These are phyloP conservation scores for Pseudomonodictys pantanalensis DNA, from an alignment of 495 filamentous ascomycete species.

Conservation along the genomic window DNA sequence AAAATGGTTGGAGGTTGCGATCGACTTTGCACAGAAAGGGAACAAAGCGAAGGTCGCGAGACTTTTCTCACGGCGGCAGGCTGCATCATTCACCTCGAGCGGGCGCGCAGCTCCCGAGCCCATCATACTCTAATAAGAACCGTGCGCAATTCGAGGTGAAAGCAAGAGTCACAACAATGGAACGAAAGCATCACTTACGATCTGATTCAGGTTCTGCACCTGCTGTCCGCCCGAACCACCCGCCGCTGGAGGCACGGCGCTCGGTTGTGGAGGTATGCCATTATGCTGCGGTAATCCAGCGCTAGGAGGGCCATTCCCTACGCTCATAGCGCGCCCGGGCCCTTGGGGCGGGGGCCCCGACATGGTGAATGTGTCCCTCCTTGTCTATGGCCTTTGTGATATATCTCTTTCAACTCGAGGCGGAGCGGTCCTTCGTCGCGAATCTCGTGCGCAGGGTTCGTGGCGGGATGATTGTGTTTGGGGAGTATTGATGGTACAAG, in stretches of 20 bases:
- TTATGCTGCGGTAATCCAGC: conserved; percentile 54
- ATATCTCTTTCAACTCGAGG: conserved; percentile 15
- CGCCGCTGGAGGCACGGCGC: conserved; percentile 37
- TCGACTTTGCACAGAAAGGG: conserved; percentile 12
- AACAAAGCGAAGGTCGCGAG: not conserved
- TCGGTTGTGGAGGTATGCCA: conserved; percentile 42
- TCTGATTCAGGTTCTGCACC: conserved; percentile 92
- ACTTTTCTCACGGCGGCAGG: not conserved
- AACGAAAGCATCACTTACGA: conserved; percentile 59
- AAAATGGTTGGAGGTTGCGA: not conserved
- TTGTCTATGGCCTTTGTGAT: not conserved
- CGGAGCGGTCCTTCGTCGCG: not conserved
- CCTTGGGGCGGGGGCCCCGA: conserved; percentile 28
- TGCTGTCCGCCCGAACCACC: conserved; percentile 49
- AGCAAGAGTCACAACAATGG: not conserved
- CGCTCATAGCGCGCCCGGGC: conserved; percentile 29
- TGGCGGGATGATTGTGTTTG: too few relatives aligned
- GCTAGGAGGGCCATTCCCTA: conserved; percentile 42
- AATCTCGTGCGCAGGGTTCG: not conserved
- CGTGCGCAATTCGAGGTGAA: too few relatives aligned
- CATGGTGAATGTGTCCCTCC: conserved; percentile 21
- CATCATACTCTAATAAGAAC: too few relatives aligned
- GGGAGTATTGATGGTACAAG: too few relatives aligned
- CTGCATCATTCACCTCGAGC: not conserved
- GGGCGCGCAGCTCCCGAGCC: too few relatives aligned